Evolutionary conservation across 2,329 filamentous ascomycete species (phyloP), one percentile per base, ranked within the genome.

Genomic region (Fusarium sp.): DNA sequence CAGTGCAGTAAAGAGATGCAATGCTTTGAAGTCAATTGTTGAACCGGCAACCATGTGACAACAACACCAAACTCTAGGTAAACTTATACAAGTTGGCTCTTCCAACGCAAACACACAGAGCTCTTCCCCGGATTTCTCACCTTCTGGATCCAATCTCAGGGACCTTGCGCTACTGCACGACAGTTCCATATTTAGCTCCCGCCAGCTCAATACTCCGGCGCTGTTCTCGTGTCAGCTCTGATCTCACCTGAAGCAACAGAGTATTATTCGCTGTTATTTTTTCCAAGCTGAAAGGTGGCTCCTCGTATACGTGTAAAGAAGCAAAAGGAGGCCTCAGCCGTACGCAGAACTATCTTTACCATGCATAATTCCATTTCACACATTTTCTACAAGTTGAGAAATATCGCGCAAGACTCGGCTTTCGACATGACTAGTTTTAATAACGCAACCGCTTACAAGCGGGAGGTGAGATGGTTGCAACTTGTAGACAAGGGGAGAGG

Each of bases 161-260:
- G 51, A 47, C 55, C 60, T 55, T 57, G 50, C 65, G 46, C 65
- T 68, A 68, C 65, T 67, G 65, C 65, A 69, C 40, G 55, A 62
- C 61, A 69, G 60, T 69, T 68, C 65, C 65, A 66, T 62, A 69
- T 58, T 68, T 68, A 68, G 65, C 49, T 54, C 55, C 50, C 65
- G 65, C 65, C 59, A 52, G 46, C 54, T 56, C 36, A 57, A 61
- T 64, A 23, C 27, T 66, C 65, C 42, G 64, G 45, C 13, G 29
- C 5, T 31, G 36, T 49, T 53, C 46, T 68, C 36, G 36, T 51
- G 55, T 60, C 55, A 54, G 36, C 39, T 25, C 27, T 45, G 36
- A 11, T 45, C 27, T 45, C 37, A 11, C 46, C 40, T 39, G 23
- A 45, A 42, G 35, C 47, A 50, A 40, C 25, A n/a, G 35, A 23